phyloP scores from a whole-genome alignment of 768 basidiomycete species.

The Gymnopilus junonius region DNA sequence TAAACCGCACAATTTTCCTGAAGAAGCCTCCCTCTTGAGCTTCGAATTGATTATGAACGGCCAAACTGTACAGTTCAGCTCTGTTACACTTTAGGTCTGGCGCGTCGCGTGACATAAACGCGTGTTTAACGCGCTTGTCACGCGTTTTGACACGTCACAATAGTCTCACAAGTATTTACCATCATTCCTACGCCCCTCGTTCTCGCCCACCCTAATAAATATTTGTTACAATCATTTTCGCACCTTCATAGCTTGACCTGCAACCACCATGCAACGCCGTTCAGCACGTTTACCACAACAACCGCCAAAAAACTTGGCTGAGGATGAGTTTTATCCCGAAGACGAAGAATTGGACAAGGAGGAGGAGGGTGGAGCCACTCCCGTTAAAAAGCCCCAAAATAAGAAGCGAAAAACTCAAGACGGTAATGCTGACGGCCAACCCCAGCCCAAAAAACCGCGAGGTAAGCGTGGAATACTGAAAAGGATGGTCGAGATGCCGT shows the following conservation, averaged over 20 bases:
- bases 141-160: not conserved
- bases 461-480: conserved; percentile 27
- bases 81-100: too few species aligned
- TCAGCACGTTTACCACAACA: conserved; percentile 1
- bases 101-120: conserved; percentile 3
- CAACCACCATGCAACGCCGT: conserved; percentile 6
- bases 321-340: not conserved
- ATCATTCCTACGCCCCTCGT: not conserved
- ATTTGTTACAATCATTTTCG: not conserved
- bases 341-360: not conserved
- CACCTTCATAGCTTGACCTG: not conserved
- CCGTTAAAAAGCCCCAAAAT: not conserved
- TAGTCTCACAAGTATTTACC: not conserved
- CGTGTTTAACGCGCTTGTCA: not conserved
- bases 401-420: conserved; percentile 1
- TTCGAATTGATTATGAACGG: too few species aligned
- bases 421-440: not conserved
- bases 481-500: conserved; percentile 26
- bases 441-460: conserved; percentile 15
- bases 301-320: not conserved
- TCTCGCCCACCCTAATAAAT: not conserved
- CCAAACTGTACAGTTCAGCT: too few species aligned
- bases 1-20: too few species aligned
- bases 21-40: too few species aligned
- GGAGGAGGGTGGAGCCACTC: not conserved